phyloP scores from a whole-genome alignment of 1,284 basidiomycete genomes.

The Chondrostereum purpureum region DNA sequence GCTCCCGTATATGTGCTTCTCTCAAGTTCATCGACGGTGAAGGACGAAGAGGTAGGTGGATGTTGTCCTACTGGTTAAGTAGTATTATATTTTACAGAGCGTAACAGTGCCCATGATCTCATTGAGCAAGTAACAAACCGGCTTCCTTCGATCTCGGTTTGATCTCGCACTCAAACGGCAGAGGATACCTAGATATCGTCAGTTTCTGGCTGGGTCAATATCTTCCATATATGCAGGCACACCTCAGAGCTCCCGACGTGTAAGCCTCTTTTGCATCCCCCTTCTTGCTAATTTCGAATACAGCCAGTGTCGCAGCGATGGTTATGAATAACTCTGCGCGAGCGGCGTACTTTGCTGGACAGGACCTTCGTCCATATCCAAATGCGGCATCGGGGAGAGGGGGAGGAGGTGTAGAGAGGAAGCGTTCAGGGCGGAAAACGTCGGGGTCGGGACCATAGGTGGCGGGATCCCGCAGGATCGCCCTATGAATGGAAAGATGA shows the following conservation, averaged over 20 bases:
- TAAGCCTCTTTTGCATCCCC: slow-evolving; percentile 1
- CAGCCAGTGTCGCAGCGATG: slow-evolving; percentile 8
- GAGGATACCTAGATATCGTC: slow-evolving; percentile 6
- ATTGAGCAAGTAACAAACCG: too few species aligned
- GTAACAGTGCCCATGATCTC: too few species aligned
- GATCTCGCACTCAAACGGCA: slow-evolving; percentile 9
- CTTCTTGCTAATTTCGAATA: slow-evolving; percentile 7
- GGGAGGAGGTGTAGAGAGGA: slow-evolving; percentile 10
- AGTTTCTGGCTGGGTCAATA: too few species aligned
- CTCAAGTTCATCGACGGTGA: too few species aligned
- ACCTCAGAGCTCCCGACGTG: slow-evolving; percentile 11
- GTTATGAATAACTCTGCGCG: slow-evolving; percentile 8
- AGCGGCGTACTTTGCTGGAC: slow-evolving; percentile 11
- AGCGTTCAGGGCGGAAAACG: slow-evolving; percentile 12
- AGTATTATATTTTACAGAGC: too few species aligned
- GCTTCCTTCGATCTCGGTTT: slow-evolving; percentile 7
- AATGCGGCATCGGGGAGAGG: slow-evolving; percentile 9
- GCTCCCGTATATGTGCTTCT: too few species aligned
- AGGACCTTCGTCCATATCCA: slow-evolving; percentile 12
- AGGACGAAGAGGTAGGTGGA: too few species aligned
- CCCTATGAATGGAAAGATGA: slow-evolving; percentile 5
- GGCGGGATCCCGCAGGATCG: slow-evolving; percentile 9
- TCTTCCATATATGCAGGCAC: too few species aligned
- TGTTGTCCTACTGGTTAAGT: too few species aligned
- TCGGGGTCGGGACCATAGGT: slow-evolving; percentile 10